Evolutionary conservation across 1,284 basidiomycete species (phyloP).

Genomic region (Athelia psychrophila): DNA sequence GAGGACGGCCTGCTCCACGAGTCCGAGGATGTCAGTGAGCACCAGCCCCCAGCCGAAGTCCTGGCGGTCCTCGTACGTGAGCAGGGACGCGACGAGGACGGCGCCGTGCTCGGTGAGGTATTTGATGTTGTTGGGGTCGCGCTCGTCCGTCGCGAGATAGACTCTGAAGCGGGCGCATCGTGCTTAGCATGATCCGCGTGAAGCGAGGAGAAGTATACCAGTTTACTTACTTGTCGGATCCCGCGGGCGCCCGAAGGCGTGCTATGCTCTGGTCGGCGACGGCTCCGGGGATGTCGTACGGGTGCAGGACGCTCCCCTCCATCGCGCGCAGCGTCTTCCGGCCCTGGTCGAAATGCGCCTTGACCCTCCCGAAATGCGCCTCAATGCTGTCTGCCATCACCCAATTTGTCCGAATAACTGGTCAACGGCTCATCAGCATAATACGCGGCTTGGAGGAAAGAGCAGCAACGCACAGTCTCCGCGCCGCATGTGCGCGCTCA

Average conservation of each 20-base stretch:
- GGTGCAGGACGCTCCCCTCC: background rate
- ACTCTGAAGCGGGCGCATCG: slow-evolving; percentile 27
- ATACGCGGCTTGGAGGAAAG: too few species aligned
- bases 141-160: slow-evolving; percentile 42
- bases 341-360: slow-evolving; percentile 26
- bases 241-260: slow-evolving; percentile 16
- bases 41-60: slow-evolving; percentile 35
- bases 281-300: slow-evolving; percentile 19
- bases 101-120: slow-evolving; percentile 31
- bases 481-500: slow-evolving; percentile 37
- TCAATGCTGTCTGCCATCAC: slow-evolving; percentile 30
- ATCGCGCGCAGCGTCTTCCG: slow-evolving; percentile 12
- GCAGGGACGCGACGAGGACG: slow-evolving; percentile 33
- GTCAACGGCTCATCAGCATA: too few species aligned
- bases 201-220: background rate
- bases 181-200: background rate
- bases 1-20: slow-evolving; percentile 37
- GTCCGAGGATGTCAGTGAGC: slow-evolving; percentile 35
- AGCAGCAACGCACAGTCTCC: slow-evolving; percentile 34
- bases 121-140: slow-evolving; percentile 24
- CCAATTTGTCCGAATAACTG: slow-evolving; percentile 20
- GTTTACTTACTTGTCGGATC: slow-evolving; percentile 18
- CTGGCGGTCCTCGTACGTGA: slow-evolving; percentile 32
- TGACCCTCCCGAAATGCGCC: slow-evolving; percentile 33
- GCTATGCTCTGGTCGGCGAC: slow-evolving; percentile 13